Conservation (phyloP, 2,329 filamentous ascomycete genomes). For the Cercospora sesami region DNA sequence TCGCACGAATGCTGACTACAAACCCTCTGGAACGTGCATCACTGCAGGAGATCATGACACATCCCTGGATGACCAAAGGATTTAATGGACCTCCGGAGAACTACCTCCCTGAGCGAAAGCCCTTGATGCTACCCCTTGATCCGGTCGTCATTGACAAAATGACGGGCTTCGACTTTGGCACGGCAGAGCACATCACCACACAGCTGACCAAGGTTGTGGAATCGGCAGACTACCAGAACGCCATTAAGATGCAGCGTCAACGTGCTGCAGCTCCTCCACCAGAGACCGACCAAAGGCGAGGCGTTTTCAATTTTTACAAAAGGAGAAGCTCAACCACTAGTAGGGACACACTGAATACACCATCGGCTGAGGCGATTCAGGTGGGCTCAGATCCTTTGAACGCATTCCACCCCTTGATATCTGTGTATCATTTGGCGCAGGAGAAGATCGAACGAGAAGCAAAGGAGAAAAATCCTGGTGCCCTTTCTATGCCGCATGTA, state of each 20-base stretch:
- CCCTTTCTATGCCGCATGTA: constrained; percentile 57
- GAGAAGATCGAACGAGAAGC: constrained; percentile 87
- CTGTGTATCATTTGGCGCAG: constrained; percentile 92
- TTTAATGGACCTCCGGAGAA: constrained; percentile 87
- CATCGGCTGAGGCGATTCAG: constrained; percentile 82
- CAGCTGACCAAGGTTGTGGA: constrained; percentile 85
- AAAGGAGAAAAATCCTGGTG: constrained; percentile 59
- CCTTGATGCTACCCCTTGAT: constrained; percentile 81
- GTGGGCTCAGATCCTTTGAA: constrained; percentile 85
- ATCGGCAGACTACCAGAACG: constrained; percentile 89
- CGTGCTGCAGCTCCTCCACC: constrained; percentile 61
- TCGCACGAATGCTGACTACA: constrained; percentile 93
- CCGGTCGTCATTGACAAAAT: constrained; percentile 82
- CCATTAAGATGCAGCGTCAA: constrained; percentile 68
- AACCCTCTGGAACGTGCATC: constrained; percentile 84
- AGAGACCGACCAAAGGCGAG: constrained; percentile 80
- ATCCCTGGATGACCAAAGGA: constrained; percentile 94
- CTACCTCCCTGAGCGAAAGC: constrained; percentile 78
- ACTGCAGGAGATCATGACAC: constrained; percentile 87
- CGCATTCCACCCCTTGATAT: constrained; percentile 87
- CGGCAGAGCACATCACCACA: constrained; percentile 75
- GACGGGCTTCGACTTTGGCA: constrained; percentile 97
- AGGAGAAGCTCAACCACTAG: constrained; percentile 85
- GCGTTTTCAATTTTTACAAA: constrained; percentile 97
- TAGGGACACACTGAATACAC: constrained; percentile 77